Percentiles rank a stretch among this genome's conserved stretches.
These are phyloP conservation scores for Leccinum pallidistipes DNA, from an alignment of 1,284 basidiomycete genomes.

Conservation along the genomic window DNA sequence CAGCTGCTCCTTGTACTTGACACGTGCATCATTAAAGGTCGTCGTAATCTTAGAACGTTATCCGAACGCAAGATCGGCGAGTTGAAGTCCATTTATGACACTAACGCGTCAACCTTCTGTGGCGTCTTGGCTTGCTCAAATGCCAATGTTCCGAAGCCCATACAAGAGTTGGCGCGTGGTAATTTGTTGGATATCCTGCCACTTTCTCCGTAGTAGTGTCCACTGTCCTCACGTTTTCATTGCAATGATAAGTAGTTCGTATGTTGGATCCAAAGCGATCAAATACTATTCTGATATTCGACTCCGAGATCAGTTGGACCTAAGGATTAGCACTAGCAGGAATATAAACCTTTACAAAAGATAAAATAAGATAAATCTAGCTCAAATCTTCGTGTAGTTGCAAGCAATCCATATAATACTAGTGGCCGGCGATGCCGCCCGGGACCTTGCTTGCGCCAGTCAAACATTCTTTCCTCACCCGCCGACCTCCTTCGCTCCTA, in stretches of 20 bases:
- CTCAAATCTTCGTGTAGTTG: too few species aligned
- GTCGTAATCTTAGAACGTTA: background rate
- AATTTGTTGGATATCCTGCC: background rate
- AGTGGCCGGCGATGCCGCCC: too few species aligned
- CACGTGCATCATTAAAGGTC: background rate
- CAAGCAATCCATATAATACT: too few species aligned
- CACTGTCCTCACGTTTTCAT: background rate
- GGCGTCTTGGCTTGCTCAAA: background rate
- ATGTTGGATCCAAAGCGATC: background rate
- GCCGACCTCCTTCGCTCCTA: conserved; percentile 9
- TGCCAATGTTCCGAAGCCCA: background rate
- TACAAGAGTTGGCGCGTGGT: background rate
- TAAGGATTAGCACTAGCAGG: too few species aligned
- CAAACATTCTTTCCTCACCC: too few species aligned
- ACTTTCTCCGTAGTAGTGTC: background rate
- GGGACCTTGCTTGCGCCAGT: too few species aligned
- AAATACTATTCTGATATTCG: background rate
- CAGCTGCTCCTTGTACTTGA: background rate
- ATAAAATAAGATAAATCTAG: too few species aligned
- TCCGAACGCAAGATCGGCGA: background rate
- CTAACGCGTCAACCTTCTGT: background rate
- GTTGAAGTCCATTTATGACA: background rate
- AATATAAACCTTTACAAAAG: too few species aligned
- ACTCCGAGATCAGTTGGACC: too few species aligned
- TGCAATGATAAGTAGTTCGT: background rate